These are phyloP conservation scores for Rutstroemia sydowiana DNA, from an alignment of 2,329 filamentous ascomycete genomes.

Conservation along the genomic window DNA sequence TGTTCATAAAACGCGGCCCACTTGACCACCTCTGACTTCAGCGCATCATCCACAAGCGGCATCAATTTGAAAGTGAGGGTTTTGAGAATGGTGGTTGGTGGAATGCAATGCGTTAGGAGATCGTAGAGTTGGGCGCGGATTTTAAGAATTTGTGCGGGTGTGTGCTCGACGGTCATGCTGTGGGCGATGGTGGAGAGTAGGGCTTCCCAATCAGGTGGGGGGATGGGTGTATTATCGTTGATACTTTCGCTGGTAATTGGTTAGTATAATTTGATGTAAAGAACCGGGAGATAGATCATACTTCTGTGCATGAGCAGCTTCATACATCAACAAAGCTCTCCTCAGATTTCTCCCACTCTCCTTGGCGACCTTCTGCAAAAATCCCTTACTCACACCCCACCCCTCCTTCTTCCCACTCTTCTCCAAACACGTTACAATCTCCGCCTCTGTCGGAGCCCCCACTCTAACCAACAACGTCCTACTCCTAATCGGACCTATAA, in stretches of 20 bases:
- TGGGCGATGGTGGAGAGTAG: constrained; percentile 83
- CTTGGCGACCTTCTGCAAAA: constrained; percentile 80
- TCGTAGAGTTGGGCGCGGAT: constrained; percentile 96
- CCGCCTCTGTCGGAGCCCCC: constrained; percentile 74
- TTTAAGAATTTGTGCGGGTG: constrained; percentile 79
- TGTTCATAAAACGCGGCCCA: constrained; percentile 99
- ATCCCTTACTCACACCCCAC: constrained; percentile 66
- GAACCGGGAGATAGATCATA: constrained; percentile 41
- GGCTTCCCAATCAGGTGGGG: constrained; percentile 94
- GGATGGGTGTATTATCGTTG: constrained; percentile 78
- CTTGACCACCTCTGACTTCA: constrained; percentile 87
- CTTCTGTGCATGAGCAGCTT: constrained; percentile 96
- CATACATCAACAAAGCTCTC: constrained; percentile 89
- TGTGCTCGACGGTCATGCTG: constrained; percentile 88
- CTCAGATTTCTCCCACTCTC: constrained; percentile 89
- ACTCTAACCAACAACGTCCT: constrained; percentile 88
- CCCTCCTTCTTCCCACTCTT: constrained; percentile 68
- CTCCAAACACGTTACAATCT: constrained; percentile 75
- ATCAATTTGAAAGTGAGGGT: constrained; percentile 92
- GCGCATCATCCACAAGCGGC: constrained; percentile 73
- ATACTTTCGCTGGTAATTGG: constrained; percentile 66
- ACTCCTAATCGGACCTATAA: constrained; percentile 95
- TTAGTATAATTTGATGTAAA: constrained; percentile 3
- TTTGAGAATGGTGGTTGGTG: constrained; percentile 87
- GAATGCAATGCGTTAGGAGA: constrained; percentile 93